Conservation (phyloP, 2,329 filamentous ascomycete genomes). For the Hypoxylon sp. region DNA sequence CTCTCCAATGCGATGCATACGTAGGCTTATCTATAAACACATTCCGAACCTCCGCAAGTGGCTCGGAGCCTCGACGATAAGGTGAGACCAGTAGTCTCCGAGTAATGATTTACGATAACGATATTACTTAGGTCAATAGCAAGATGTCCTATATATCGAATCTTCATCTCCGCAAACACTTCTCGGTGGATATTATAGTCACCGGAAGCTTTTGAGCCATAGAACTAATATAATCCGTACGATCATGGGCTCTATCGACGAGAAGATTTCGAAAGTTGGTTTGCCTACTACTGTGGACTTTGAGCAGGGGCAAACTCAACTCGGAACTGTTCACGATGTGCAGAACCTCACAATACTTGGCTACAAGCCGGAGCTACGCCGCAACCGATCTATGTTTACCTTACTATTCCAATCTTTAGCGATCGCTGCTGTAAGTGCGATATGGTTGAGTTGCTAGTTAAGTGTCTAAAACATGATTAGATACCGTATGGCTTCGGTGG, state of each 20-base stretch:
- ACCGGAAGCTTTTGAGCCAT: neutral
- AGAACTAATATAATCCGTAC: neutral
- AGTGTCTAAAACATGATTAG: conserved; percentile 41
- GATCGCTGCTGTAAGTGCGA: conserved; percentile 65
- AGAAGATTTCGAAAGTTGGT: conserved; percentile 24
- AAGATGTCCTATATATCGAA: conserved; percentile 16
- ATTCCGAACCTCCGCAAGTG: conserved; percentile 40
- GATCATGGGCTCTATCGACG: conserved; percentile 37
- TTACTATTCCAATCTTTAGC: conserved; percentile 73
- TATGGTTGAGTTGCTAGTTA: neutral
- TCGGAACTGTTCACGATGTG: conserved; percentile 49
- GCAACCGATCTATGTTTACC: conserved; percentile 73
- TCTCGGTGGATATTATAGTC: neutral
- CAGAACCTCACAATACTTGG: conserved; percentile 61
- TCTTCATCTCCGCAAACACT: neutral
- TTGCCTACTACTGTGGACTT: conserved; percentile 24
- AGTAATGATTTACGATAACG: conserved; percentile 16
- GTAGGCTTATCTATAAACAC: conserved; percentile 33
- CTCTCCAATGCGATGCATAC: conserved; percentile 12
- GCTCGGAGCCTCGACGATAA: conserved; percentile 27
- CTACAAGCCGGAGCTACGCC: conserved; percentile 70
- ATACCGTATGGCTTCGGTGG: conserved; percentile 68
- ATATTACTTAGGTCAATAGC: neutral
- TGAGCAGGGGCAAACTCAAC: conserved; percentile 40
- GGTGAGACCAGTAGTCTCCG: conserved; percentile 14